phyloP scores from a whole-genome alignment of 768 basidiomycete species.

The Mycena maculata region DNA sequence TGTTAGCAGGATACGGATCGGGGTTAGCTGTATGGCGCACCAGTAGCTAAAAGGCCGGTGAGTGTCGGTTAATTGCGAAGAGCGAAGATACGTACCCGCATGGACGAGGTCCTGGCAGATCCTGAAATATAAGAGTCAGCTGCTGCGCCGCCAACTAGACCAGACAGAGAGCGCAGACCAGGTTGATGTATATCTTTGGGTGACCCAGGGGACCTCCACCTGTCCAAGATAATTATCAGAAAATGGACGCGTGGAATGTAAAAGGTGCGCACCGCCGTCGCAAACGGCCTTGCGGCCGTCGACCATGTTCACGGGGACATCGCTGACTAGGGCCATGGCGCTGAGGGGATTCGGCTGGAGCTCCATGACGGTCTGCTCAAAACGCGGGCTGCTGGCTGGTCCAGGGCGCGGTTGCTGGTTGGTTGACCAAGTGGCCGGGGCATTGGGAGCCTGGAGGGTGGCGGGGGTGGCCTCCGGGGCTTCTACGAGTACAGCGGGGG shows the following conservation, averaged over 20 bases:
- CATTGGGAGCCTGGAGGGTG: constrained; percentile 85
- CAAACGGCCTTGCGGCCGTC: constrained; percentile 89
- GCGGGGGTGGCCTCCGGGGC: constrained; percentile 40
- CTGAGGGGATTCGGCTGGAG: constrained; percentile 91
- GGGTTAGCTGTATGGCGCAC: constrained; percentile 31
- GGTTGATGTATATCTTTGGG: constrained; percentile 95
- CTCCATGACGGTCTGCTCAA: constrained; percentile 91
- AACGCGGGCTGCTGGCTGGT: constrained; percentile 75
- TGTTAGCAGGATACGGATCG: constrained; percentile 4
- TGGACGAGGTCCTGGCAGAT: constrained; percentile 86
- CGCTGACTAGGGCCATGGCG: constrained; percentile 89
- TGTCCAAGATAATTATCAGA: constrained; percentile 45
- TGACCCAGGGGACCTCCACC: constrained; percentile 96
- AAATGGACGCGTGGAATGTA: constrained; percentile 6
- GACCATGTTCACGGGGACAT: constrained; percentile 88
- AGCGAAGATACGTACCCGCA: constrained; percentile 79
- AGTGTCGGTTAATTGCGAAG: constrained; percentile 35
- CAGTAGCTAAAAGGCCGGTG: constrained; percentile 47
- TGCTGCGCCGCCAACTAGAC: not conserved
- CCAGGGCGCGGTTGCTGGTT: constrained; percentile 79
- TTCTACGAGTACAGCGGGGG: constrained; percentile 25
- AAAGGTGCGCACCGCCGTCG: constrained; percentile 85
- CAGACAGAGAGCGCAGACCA: constrained; percentile 64
- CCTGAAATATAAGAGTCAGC: constrained; percentile 57
- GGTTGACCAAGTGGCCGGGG: constrained; percentile 85